Evolutionary conservation across 495 filamentous ascomycete species (phyloP).

Genomic region (Collariella sp.): DNA sequence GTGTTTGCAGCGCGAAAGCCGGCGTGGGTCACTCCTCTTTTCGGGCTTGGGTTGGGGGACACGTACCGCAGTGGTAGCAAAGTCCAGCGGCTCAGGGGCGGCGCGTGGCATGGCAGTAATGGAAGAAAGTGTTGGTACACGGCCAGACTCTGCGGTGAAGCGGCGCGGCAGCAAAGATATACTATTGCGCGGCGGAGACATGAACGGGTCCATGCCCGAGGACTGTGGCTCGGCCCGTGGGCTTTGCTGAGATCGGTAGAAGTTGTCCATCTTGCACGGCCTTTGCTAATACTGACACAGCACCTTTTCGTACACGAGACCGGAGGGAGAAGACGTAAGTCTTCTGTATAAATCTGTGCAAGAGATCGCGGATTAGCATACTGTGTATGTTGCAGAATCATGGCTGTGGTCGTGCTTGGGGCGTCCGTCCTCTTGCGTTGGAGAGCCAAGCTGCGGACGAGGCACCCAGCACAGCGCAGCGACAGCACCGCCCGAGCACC

Average conservation of each 20-base stretch:
- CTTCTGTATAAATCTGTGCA: constrained; percentile 25
- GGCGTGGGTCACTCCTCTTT: background rate
- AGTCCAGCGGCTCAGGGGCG: constrained; percentile 37
- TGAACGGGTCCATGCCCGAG: constrained; percentile 56
- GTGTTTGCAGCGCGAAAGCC: background rate
- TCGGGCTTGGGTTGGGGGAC: background rate
- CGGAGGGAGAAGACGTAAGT: constrained; percentile 26
- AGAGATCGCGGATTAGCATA: constrained; percentile 6
- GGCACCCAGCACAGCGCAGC: background rate
- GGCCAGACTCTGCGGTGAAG: constrained; percentile 87
- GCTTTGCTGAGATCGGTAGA: constrained; percentile 63
- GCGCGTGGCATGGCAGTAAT: constrained; percentile 44
- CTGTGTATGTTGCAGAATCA: no score
- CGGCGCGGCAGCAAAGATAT: constrained; percentile 68
- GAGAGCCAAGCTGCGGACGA: background rate
- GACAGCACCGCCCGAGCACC: background rate
- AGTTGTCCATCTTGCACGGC: constrained; percentile 61
- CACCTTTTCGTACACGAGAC: constrained; percentile 39
- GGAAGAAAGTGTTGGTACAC: constrained; percentile 70
- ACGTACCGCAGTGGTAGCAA: constrained; percentile 37
- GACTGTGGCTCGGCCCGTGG: constrained; percentile 62
- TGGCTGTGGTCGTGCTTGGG: no score
- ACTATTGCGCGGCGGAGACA: constrained; percentile 58
- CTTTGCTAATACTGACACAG: constrained; percentile 30
- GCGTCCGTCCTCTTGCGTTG: background rate